Evolutionary conservation across 805 yeast species (phyloP).

Genomic region (Lachancea cidri): DNA sequence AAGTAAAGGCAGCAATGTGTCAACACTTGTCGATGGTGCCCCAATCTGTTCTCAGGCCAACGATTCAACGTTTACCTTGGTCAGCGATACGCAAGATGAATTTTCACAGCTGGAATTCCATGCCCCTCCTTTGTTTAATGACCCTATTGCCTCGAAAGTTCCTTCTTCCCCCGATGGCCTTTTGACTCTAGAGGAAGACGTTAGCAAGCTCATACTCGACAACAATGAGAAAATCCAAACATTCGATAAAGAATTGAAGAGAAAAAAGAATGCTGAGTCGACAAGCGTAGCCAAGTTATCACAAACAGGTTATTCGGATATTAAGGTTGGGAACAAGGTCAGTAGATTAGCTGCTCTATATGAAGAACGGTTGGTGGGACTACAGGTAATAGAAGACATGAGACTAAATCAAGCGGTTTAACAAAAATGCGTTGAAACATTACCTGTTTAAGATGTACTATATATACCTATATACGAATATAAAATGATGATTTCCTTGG

Average conservation of each 20-base stretch:
- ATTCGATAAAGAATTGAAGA: constrained; percentile 27
- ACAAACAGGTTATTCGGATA: constrained; percentile 34
- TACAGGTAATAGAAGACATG: constrained; percentile 33
- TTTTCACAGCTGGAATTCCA: neutral
- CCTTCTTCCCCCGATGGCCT: neutral
- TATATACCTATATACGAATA: no score
- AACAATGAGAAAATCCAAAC: constrained; percentile 23
- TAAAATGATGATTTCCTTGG: no score
- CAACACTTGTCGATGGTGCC: neutral
- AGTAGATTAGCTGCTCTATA: constrained; percentile 57
- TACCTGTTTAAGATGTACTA: no score
- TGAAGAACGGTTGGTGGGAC: constrained; percentile 49
- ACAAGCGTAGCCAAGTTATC: constrained; percentile 24
- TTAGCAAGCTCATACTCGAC: constrained; percentile 12
- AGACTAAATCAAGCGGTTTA: no score
- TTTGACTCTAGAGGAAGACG: constrained; percentile 1
- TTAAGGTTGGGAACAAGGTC: constrained; percentile 52
- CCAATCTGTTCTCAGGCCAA: neutral
- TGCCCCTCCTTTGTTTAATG: neutral
- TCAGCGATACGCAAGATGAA: neutral
- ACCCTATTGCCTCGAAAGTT: constrained; percentile 2
- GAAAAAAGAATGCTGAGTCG: constrained; percentile 15
- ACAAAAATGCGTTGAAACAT: no score
- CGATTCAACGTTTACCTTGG: neutral
- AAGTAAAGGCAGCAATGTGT: neutral